Base-by-base conservation (phyloP, 768 basidiomycete species). In the Cytidiella melzeri region DNA sequence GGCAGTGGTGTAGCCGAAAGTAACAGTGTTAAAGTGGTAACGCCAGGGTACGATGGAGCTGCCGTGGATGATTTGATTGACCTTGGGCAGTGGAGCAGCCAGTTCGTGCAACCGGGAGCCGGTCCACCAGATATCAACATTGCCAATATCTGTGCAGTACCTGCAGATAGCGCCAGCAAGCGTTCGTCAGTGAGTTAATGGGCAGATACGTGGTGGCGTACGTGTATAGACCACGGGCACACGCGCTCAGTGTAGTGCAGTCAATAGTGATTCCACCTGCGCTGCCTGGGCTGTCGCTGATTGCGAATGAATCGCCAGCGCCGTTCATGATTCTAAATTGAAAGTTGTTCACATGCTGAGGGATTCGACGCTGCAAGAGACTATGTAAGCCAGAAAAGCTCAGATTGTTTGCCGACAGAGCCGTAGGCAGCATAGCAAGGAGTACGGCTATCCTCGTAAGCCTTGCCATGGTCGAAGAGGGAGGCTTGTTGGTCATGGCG, bases 71-170 rank as follows among this genome's bases (percentile, higher is more conserved):
- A 64, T 60, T 4, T 53, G 43, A 9, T 65, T 63, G 15, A 72
- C 45, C 20, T 53, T 23, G 0, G 70, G 71, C 3, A 72, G 53
- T 11, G 45, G 36, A 1, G 50, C 0, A 3, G 69, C 61, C 5
- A 72, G 61, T 21, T 59, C 38, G 20, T 61, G 50, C 18, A 72
- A 63, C 25, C 69, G 64, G 4, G 70, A 72, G 4, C 70, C 68
- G 2, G 71, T 70, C 70, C 69, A 72, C 67, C 68, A 72, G 45
- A 72, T 72, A 41, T 72, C 70, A 5, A 71, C 66, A 2, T 63
- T 61, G 3, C 62, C 67, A 41, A 62, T 58, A 21, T 66, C 61
- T 2, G 67, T 70, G 36, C 69, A 60, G 51, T 72, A 72, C 2
- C 67, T 69, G 26, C 13, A 28, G 9, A 21, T 21, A 10, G 27